phyloP scores from a whole-genome alignment of 129 eudicot genomes.

The Flaveria ramosissima region DNA sequence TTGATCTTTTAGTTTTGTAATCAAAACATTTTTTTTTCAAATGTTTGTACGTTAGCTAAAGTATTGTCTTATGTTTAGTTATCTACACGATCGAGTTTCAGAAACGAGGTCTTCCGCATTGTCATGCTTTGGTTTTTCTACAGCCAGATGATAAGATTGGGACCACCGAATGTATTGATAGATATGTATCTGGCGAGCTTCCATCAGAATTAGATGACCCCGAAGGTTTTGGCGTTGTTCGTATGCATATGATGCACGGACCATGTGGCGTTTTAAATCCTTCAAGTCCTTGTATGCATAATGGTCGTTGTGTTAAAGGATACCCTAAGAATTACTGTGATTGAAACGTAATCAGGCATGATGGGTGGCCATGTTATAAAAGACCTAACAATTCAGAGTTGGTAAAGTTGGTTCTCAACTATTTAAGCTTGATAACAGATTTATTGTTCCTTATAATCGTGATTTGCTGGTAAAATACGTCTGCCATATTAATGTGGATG shows the following conservation, averaged over 20 bases:
- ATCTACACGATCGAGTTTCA: too few relatives aligned
- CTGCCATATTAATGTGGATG: neutral
- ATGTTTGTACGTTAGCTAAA: neutral
- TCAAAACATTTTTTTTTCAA: neutral
- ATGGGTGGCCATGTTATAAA: too few relatives aligned
- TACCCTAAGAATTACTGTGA: neutral
- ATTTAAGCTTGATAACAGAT: neutral
- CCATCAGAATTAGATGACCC: neutral
- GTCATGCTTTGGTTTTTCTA: too few relatives aligned
- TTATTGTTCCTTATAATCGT: neutral
- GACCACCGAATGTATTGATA: neutral
- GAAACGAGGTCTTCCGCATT: too few relatives aligned
- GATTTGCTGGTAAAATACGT: neutral
- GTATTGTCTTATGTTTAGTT: neutral
- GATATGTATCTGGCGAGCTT: neutral
- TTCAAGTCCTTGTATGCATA: neutral
- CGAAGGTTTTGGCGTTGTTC: neutral
- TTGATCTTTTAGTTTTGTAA: neutral
- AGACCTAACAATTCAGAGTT: too few relatives aligned
- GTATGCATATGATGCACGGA: constrained; percentile 4
- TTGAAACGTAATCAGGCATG: neutral
- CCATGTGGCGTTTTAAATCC: neutral
- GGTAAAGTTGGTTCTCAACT: neutral
- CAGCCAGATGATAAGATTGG: neutral
- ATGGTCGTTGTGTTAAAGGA: neutral